Evolutionary conservation across 1,284 basidiomycete species (phyloP), one percentile per base, ranked within the genome.

Genomic region (Cutaneotrichosporon cutaneum): DNA sequence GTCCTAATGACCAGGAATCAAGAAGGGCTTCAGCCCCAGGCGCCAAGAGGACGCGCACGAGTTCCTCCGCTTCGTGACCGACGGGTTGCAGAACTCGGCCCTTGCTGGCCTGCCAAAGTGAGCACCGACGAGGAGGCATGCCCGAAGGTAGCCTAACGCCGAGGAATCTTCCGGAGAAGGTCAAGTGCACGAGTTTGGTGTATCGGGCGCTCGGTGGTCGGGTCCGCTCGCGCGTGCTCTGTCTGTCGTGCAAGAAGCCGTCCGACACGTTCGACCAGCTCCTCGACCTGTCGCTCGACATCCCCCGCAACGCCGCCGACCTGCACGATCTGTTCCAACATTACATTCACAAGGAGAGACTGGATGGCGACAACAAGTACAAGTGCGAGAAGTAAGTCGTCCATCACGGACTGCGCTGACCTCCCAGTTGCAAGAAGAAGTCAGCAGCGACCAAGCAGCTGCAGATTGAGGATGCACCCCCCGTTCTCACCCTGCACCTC

Each of bases 11-110:
- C 3, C 70, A 95, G 92, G 83, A 13, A 94, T 99, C 69, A 94
- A 94, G 16, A 94, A 93, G 77, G 89, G 92, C 67, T 87, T 99
- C 84, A 86, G 88, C 55, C 85, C 82, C 75, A 92, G 92, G n/a
- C 82, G 93, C 66, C 96, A 99, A 79, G 96, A 99, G 77, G 96
- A 99, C 77, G 89, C 95, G 4, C 96, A 99, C 78, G 96, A 99
- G 79, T 99, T 99, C 74, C 85, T 99, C 57, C 88, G 96, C 32
- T 96, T 97, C 78, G 87, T 90, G 26, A 87, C 98, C 39, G 96
- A 99, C 72, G 89, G 89, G 27, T 79, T 97, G 59, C 94, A 97
- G 78, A 90, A 88, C 72, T 87, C 89, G 10, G 92, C 90, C 74
- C 82, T 95, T 58, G 84, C 85, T 50, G 89, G 87, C 24, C 79